Evolutionary conservation across 2,329 filamentous ascomycete genomes (phyloP), one percentile per base, ranked within the genome.

Genomic region (Mycogone perniciosa): DNA sequence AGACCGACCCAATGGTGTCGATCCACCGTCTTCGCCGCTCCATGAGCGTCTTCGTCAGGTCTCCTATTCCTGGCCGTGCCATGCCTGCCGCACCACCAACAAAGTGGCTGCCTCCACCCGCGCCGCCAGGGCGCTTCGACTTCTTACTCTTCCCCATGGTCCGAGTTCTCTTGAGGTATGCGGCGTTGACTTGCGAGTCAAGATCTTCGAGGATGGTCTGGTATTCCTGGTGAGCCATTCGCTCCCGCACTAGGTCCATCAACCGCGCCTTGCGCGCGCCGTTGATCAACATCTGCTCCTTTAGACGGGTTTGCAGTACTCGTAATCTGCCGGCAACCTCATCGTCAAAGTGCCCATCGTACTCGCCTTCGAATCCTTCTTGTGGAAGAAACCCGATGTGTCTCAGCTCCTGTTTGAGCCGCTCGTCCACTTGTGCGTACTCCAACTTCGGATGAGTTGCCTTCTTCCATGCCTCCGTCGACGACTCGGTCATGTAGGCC

Each of bases 151-250:
- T 95, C 66, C 91, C 89, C 71, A 97, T 86, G 1, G 89, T 96
- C 43, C 93, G 84, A 30, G 92, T 97, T 27, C 93, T 87, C 73
- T 99, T 99, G 41, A 95, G 83, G 64, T 97, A 99, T 4, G 93
- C 92, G 46, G 89, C 86, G 64, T 97, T 91, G 39, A 97, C 90
- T 66, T 97, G 93, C 39, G 85, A 84, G 73, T 99, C 93, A 26
- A 99, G 83, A 66, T 99, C 93, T 65, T 99, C 93, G 46, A 95
- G 85, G 60, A 99, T 99, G 50, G 90, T 96, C 67, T 86, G 87
- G 73, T 96, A 99, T 67, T 99, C 93, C 65, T 99, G 93, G 71
- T 93, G 85, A 0, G 93, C 93, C 82, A 99, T 92, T 57, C 89
- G 85, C 66, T 96, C 91, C 60, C 90, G 87, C 6, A 93, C 89